Base-by-base conservation (phyloP, 495 filamentous ascomycete species). In the Xeromyces bisporus region DNA sequence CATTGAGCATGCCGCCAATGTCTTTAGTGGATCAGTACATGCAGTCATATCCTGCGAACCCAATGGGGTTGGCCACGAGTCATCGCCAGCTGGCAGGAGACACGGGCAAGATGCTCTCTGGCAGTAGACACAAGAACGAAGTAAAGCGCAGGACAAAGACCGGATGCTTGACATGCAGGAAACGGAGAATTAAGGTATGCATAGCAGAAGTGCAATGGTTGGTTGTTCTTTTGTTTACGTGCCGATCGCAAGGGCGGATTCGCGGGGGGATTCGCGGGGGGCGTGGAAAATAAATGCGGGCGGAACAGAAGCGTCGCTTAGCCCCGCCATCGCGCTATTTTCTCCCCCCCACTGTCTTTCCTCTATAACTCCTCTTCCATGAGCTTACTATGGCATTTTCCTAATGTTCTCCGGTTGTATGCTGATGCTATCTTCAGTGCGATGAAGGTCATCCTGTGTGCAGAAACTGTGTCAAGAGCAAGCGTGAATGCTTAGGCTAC, bases 141-240 rank as follows among this genome's bases (percentile, higher is more conserved):
- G 93, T 97, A 53, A 96, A 97, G 66, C 74, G 89, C 44, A 72
- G 89, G 44, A 97, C 89, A 25, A 97, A 97, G 64, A 94, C 89
- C 3, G 89, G 89, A 9, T 97, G 89, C 55, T 58, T 96, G 54
- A 97, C 89, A 20, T 97, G 89, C 66, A 74, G 89, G 39, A 94
- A 94, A 55, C 74, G 89, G 44, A 70, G 89, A 56, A 96, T 97
- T 60, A 97, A 97, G 86, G 89, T 94, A 69, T 49, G 79, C 73
- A 16, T 13, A 15, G n/a, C n/a, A n/a, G n/a, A n/a, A n/a, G n/a
- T n/a, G n/a, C n/a, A n/a, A n/a, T n/a, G n/a, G n/a, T n/a, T n/a
- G n/a, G n/a, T n/a, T n/a, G n/a, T n/a, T n/a, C n/a, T n/a, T n/a
- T n/a, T n/a, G n/a, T n/a, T n/a, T n/a, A n/a, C n/a, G n/a, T n/a